A percentile compares a stretch with the other conserved stretches of the same genome.
phyloP scores from a whole-genome alignment of 192 early-diverging fungal species.

The Entomortierella chlamydospora region DNA sequence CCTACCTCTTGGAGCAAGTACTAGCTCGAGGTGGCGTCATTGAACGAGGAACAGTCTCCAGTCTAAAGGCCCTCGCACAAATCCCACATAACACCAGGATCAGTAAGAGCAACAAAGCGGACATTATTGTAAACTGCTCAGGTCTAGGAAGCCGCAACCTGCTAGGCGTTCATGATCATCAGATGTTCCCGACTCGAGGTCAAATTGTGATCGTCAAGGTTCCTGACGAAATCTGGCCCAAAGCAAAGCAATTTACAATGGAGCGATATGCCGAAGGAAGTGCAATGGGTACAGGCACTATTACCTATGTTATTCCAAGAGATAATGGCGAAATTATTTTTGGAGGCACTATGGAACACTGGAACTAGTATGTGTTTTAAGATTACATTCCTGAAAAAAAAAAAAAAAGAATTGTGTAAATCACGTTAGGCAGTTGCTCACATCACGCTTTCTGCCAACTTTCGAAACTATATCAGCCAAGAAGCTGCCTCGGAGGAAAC shows the following conservation, averaged over 20 bases:
- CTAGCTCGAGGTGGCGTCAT: constrained; percentile 63
- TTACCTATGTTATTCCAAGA: constrained; percentile 81
- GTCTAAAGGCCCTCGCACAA: constrained; percentile 64
- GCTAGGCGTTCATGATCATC: constrained; percentile 76
- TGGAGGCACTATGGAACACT: constrained; percentile 70
- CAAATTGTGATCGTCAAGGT: constrained; percentile 84
- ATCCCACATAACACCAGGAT: constrained; percentile 19
- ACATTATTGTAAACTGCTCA: constrained; percentile 84
- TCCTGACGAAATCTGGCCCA: constrained; percentile 70
- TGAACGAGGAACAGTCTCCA: constrained; percentile 40
- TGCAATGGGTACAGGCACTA: constrained; percentile 45
- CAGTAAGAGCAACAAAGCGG: constrained; percentile 29
- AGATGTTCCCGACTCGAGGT: constrained; percentile 83
- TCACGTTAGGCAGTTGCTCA: no score
- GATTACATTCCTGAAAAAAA: no score
- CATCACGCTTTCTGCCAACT: background rate
- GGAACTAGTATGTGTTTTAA: constrained; percentile 38
- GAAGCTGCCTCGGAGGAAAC: constrained; percentile 43
- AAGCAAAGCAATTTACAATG: constrained; percentile 63
- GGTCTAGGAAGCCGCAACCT: constrained; percentile 75
- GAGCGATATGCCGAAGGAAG: constrained; percentile 54
- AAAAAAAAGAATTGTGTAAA: no score
- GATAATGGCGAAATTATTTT: constrained; percentile 79
- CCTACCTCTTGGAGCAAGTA: constrained; percentile 65
- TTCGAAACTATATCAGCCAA: constrained; percentile 19